Evolutionary conservation across 768 basidiomycete species (phyloP).

Genomic region (Amanita pseudoporphyria): DNA sequence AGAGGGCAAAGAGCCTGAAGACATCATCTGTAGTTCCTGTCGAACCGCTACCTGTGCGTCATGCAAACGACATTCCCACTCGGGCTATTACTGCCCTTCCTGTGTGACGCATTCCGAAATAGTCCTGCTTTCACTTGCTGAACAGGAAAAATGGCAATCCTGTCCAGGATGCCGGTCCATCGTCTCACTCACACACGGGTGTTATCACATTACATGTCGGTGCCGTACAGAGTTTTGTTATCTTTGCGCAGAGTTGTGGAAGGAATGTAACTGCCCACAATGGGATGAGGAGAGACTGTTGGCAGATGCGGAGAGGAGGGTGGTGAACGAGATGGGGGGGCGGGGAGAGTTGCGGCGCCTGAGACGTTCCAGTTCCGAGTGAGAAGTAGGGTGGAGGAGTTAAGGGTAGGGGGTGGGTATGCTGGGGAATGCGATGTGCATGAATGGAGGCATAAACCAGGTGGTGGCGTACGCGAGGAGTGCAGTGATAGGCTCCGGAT

Average conservation of each 20-base stretch:
- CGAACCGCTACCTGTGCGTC: not conserved
- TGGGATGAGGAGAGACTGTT: slow-evolving; percentile 43
- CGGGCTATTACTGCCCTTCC: slow-evolving; percentile 18
- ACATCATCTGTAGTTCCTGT: not conserved
- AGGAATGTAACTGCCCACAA: slow-evolving; percentile 47
- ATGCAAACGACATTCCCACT: slow-evolving; percentile 43
- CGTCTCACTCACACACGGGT: slow-evolving; percentile 46
- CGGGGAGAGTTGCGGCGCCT: not conserved
- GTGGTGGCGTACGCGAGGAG: not conserved
- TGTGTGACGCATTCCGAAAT: slow-evolving; percentile 18
- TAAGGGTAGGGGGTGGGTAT: not conserved
- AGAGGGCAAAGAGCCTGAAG: not conserved
- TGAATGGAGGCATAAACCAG: not conserved
- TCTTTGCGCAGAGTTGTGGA: slow-evolving; percentile 53
- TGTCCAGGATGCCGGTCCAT: slow-evolving; percentile 52
- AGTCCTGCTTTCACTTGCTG: slow-evolving; percentile 32
- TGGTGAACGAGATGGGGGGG: slow-evolving; percentile 7
- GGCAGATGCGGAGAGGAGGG: slow-evolving; percentile 2
- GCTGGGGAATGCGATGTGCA: slow-evolving; percentile 1
- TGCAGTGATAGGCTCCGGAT: not conserved
- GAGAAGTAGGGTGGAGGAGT: not conserved
- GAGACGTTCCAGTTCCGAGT: not conserved
- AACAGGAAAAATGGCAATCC: slow-evolving; percentile 43
- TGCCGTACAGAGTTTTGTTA: slow-evolving; percentile 57
- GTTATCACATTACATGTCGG: slow-evolving; percentile 61